Evolutionary conservation across 331 rosid genomes (phyloP).

Genomic region (Rhamnella rubrinervis): DNA sequence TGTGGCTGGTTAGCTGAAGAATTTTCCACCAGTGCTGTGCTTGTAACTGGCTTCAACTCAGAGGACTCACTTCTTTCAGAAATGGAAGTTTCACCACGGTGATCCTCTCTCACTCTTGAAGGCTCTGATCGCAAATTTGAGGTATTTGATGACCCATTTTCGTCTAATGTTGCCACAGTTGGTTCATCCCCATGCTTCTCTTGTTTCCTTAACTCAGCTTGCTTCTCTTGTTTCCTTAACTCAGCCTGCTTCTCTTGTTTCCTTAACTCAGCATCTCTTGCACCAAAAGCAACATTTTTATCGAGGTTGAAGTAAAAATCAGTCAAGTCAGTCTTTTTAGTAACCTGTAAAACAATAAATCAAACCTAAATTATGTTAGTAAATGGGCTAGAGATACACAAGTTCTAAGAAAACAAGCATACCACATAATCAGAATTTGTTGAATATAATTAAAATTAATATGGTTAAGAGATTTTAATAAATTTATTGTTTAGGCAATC

Average conservation of each 20-base stretch:
- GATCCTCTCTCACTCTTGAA: constrained; percentile 21
- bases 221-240: constrained; percentile 30
- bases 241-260: constrained; percentile 38
- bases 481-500: no score
- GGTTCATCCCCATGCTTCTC: constrained; percentile 26
- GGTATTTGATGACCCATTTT: neutral
- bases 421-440: neutral
- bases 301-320: constrained; percentile 80
- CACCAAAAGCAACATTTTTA: constrained; percentile 86
- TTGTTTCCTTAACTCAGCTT: constrained; percentile 33
- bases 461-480: no score
- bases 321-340: constrained; percentile 85
- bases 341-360: constrained; percentile 48
- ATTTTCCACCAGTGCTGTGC: constrained; percentile 27
- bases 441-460: neutral
- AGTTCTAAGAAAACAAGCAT: constrained; percentile 5
- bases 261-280: constrained; percentile 41
- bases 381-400: constrained; percentile 1
- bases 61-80: constrained; percentile 27
- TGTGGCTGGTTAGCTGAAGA: constrained; percentile 31
- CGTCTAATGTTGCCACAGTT: constrained; percentile 18
- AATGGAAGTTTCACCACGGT: constrained; percentile 33
- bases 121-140: constrained; percentile 20
- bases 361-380: constrained; percentile 12
- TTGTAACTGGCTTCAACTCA: constrained; percentile 33